Evolutionary conservation across 768 basidiomycete genomes (phyloP).

Genomic region (Polyporus arcularius): DNA sequence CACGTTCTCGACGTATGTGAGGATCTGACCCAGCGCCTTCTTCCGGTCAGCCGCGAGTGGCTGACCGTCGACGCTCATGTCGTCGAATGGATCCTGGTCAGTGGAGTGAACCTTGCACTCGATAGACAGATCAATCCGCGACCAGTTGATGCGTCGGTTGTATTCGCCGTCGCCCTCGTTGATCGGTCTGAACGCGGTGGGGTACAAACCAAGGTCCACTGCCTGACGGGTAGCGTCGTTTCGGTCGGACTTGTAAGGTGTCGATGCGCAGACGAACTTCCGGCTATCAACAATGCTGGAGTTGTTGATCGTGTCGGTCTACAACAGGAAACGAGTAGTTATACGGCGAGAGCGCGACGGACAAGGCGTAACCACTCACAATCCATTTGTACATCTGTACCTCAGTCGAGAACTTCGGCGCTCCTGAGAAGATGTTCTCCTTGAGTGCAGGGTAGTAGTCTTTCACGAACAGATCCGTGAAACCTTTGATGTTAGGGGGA

Average conservation of each 20-base stretch:
- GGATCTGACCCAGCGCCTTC: neutral
- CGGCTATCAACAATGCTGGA: neutral
- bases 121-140: neutral
- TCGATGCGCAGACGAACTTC: neutral
- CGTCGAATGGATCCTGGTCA: neutral
- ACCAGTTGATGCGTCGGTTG: conserved; percentile 24
- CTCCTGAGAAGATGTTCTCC: no score
- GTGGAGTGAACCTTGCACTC: neutral
- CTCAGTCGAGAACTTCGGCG: neutral
- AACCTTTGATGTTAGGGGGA: neutral
- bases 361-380: neutral
- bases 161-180: neutral
- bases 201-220: conserved; percentile 1
- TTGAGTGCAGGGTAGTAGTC: neutral
- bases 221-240: neutral
- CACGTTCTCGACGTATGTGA: neutral
- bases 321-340: no score
- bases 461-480: neutral
- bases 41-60: neutral
- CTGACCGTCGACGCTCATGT: neutral
- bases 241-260: neutral
- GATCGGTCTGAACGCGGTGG: neutral
- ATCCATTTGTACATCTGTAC: neutral
- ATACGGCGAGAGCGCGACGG: no score
- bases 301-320: neutral